Evolutionary conservation across 2,329 filamentous ascomycete species (phyloP).

Genomic region (Colletotrichum karsti): DNA sequence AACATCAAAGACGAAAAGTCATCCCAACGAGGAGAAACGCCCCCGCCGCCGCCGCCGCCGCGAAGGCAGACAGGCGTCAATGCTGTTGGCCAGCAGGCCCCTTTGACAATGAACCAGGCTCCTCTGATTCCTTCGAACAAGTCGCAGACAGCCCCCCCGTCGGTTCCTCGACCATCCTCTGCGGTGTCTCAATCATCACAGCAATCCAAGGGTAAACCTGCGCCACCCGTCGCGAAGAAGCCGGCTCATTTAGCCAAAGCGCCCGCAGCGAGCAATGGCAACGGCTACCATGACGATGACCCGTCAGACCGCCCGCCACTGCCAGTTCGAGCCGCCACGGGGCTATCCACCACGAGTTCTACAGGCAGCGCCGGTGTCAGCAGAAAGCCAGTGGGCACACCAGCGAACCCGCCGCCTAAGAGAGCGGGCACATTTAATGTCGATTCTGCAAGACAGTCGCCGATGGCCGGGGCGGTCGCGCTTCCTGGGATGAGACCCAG

Average conservation of each 20-base stretch:
- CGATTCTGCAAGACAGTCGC: conserved; percentile 14
- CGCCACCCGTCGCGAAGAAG: conserved; percentile 71
- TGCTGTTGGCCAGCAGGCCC: conserved; percentile 8
- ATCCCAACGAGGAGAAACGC: conserved; percentile 41
- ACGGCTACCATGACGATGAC: conserved; percentile 27
- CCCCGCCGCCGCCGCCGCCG: conserved; percentile 56
- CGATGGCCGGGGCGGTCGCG: conserved; percentile 24
- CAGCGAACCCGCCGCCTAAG: conserved; percentile 11
- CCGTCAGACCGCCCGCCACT: conserved; percentile 33
- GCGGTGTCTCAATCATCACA: conserved; percentile 41
- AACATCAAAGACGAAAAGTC: conserved; percentile 50
- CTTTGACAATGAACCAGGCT: conserved; percentile 12
- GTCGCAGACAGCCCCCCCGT: conserved; percentile 32
- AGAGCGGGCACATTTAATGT: conserved; percentile 4
- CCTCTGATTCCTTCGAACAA: conserved; percentile 19
- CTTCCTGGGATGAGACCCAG: conserved; percentile 25
- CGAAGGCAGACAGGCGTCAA: conserved; percentile 45
- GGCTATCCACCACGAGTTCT: conserved; percentile 6
- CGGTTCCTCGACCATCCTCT: conserved; percentile 42
- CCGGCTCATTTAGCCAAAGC: conserved; percentile 60
- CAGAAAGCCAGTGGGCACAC: conserved; percentile 17
- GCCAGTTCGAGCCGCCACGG: conserved; percentile 25
- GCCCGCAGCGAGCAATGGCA: conserved; percentile 34
- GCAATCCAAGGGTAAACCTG: conserved; percentile 45
- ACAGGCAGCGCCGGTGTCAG: neutral